Base-by-base conservation (phyloP, 2,329 filamentous ascomycete species). In the Fusarium floridanum region DNA sequence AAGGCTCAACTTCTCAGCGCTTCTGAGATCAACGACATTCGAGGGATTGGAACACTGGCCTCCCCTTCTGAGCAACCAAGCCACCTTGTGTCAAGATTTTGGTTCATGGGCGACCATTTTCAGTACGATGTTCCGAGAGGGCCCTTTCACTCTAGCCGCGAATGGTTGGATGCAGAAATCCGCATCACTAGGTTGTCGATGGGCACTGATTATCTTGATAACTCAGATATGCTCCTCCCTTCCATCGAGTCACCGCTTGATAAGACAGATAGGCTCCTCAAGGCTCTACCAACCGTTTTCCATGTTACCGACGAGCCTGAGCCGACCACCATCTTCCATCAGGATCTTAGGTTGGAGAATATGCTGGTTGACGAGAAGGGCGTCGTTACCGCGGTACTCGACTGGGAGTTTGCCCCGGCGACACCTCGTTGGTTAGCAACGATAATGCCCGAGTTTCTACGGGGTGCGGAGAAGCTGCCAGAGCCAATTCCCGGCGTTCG, bases 341-440 rank as follows among this genome's bases (percentile, higher is more conserved):
- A 84, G 24, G 83, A 86, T 50, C 74, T 86, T 2, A 80, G 77
- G 4, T 68, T 81, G 9, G 68, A 77, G 2, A 86, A 87, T 66
- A 83, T 87, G 6, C 72, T 86, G 20, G 81, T 86, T 1, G 78
- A 86, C 64, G 76, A 81, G 0, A 32, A 80, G 5, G 82, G 82
- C 3, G 64, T 67, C 0, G 73, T 86, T 5, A 84, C 81, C 1
- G 84, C 73, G 6, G 56, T 86, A 0, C 56, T 86, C 3, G 84
- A 86, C 70, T 87, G 84, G 84, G 83, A 87, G 63, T 85, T 81
- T 55, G 80, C 85, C 14, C 84, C 82, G 4, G 76, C 82, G 6
- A 36, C 85, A 63, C 85, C 84, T 9, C 71, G 80, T n/a, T 87
- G 84, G 85, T 68, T 77, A 56, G 76, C 79, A 6, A 80, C 78